Evolutionary conservation across 345 rosid genomes (phyloP), one percentile per base, ranked within the genome.

Genomic region (Lepidium sativum): DNA sequence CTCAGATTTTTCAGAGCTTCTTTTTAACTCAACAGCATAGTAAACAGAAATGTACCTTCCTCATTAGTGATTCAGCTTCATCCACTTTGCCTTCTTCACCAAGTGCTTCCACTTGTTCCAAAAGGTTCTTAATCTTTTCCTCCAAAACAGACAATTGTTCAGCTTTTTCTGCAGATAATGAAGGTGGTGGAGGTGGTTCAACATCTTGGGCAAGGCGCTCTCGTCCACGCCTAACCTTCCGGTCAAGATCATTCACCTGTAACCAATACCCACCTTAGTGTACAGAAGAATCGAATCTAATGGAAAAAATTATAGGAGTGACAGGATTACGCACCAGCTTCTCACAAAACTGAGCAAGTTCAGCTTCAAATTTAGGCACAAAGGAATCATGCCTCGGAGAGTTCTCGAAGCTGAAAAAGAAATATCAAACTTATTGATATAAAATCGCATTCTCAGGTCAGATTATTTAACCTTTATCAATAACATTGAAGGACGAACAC

Each of bases 31-130:
- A 54, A 43, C 41, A 71, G 49, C 25, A 63, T 39, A 4, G 43
- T 32, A 56, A 31, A 48, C 2, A 4, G 23, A 51, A 59, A 57
- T 18, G 4, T 70, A 94, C 99, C 97, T 90, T 94, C 76, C 86
- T 90, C 99, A 94, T 94, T 6, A 94, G 87, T 39, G 97, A 96
- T 82, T 95, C 96, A 74, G 99, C 99, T 84, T 95, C 96, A 70
- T 95, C 99, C 63, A 95, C 97, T 80, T 95, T 91, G 50, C 97
- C 99, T 73, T 85, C 89, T 82, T 95, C 99, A 54, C 99, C 99
- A 51, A 95, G 95, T 41, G 85, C 77, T 66, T 95, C 99, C 60
- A 91, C 99, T 79, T 95, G 99, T 72, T 83, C 99, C 47, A 95
- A 82, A 47, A 91, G 81, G 75, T 86, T 88, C 79, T 95, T 95